Conservation (phyloP, 1,284 basidiomycete species). For the Apiotrichum domesticum region DNA sequence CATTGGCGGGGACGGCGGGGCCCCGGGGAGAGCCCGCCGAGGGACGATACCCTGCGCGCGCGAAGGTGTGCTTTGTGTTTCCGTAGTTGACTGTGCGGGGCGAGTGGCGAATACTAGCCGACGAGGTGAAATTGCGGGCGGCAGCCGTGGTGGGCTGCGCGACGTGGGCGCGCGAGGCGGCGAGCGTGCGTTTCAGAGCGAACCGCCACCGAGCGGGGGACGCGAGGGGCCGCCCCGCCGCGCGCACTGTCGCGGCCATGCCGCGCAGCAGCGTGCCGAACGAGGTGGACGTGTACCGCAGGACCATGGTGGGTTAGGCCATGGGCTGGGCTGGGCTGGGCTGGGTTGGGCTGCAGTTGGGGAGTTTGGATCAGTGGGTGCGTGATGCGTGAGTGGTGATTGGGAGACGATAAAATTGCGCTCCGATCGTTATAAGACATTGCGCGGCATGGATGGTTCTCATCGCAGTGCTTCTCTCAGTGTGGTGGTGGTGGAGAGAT, state of each 20-base stretch:
- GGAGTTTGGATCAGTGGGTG: too few relatives aligned
- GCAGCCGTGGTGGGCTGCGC: constrained; percentile 18
- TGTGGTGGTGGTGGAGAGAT: too few relatives aligned
- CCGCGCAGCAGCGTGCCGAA: constrained; percentile 4
- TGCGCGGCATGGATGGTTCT: too few relatives aligned
- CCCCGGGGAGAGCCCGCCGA: constrained; percentile 14
- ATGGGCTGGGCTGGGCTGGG: neutral
- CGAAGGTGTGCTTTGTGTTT: constrained; percentile 3
- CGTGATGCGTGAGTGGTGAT: too few relatives aligned
- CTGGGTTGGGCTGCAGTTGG: too few relatives aligned
- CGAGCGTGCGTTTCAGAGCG: too few relatives aligned
- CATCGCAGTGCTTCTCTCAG: too few relatives aligned
- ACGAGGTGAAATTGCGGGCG: constrained; percentile 8
- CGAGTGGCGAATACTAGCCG: neutral
- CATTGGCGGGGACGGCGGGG: constrained; percentile 18
- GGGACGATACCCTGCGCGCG: constrained; percentile 2
- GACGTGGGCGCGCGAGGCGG: constrained; percentile 8
- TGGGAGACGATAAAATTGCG: too few relatives aligned
- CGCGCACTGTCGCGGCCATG: constrained; percentile 7
- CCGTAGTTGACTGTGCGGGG: neutral
- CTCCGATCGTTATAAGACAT: too few relatives aligned
- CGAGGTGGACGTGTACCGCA: constrained; percentile 10
- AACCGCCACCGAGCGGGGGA: too few relatives aligned
- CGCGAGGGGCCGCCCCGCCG: neutral
- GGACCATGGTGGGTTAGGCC: constrained; percentile 4